Evolutionary conservation across 1,284 basidiomycete genomes (phyloP).

Genomic region (Austroboletus novae-zelandiae): DNA sequence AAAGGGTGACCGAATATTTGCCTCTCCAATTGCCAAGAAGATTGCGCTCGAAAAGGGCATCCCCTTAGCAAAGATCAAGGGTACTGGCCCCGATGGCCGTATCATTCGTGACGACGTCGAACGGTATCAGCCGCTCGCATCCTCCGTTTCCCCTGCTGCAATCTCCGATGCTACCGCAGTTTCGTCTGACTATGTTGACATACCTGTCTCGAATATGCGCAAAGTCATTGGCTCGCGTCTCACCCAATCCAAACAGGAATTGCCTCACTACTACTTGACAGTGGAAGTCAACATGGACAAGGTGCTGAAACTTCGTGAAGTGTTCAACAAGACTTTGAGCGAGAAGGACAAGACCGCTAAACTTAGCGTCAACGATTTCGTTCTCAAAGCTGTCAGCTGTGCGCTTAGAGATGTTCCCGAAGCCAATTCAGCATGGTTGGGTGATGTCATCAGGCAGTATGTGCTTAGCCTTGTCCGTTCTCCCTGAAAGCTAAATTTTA

Average conservation of each 20-base stretch:
- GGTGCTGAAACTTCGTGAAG: conserved; percentile 88
- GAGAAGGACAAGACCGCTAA: conserved; percentile 87
- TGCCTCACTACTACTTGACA: conserved; percentile 98
- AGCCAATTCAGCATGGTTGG: conserved; percentile 97
- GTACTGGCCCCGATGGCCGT: conserved; percentile 90
- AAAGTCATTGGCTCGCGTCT: conserved; percentile 90
- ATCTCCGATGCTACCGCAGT: conserved; percentile 39
- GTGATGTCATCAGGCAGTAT: conserved; percentile 92
- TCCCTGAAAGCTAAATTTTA: background rate
- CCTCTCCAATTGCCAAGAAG: conserved; percentile 94
- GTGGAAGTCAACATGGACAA: conserved; percentile 98
- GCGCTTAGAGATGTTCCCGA: conserved; percentile 96
- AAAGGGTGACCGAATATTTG: conserved; percentile 83
- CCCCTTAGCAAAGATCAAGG: conserved; percentile 89
- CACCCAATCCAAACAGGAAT: conserved; percentile 88
- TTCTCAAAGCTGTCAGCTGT: conserved; percentile 92
- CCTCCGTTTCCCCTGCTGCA: conserved; percentile 43
- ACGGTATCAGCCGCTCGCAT: conserved; percentile 67
- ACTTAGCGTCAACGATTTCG: conserved; percentile 97
- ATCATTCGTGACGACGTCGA: conserved; percentile 95
- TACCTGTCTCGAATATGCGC: conserved; percentile 94
- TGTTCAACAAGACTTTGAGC: conserved; percentile 89
- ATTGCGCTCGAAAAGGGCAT: conserved; percentile 95
- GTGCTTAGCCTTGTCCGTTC: conserved; percentile 30
- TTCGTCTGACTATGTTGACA: conserved; percentile 80